Evolutionary conservation across 768 basidiomycete genomes (phyloP), one percentile per base, ranked within the genome.

Genomic region (Cystobasidium onofrii): DNA sequence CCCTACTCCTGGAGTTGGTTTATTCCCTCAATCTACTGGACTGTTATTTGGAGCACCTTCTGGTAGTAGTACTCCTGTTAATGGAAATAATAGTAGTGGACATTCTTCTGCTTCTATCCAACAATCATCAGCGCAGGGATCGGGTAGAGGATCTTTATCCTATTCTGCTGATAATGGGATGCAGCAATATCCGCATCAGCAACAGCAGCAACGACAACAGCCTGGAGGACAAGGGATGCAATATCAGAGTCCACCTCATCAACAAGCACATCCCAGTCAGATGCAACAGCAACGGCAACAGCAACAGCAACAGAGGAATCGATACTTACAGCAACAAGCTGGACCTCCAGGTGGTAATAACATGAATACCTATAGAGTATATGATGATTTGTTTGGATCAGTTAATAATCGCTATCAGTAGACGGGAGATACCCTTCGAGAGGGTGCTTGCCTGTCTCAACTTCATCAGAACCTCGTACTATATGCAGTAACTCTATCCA

Each of bases 361-460:
- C 15, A 34, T 60, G 25, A 34, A 34, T 29, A 34, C 57, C 2
- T 67, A 67, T 54, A 67, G 50, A 54, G 50, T 67, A 9, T 67
- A 67, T 54, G 65, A 67, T 52, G 65, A 67, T 52, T 29, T 67
- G n/a, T 60, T 60, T 60, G 57, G 57, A 29, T 60, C 57, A 17
- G 33, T 60, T 27, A 60, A 60, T 60, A 60, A 60, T 60, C 13
- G 29, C 12, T 60, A 29, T 34, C 31, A n/a, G n/a, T n/a, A n/a
- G n/a, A n/a, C n/a, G n/a, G n/a, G n/a, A n/a, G n/a, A n/a, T n/a
- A n/a, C n/a, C n/a, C n/a, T n/a, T n/a, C n/a, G n/a, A n/a, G n/a
- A n/a, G n/a, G n/a, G n/a, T n/a, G n/a, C n/a, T n/a, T n/a, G n/a
- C n/a, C n/a, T n/a, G n/a, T n/a, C n/a, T n/a, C n/a, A n/a, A n/a